Evolutionary conservation across 208 protist genomes (phyloP), one percentile per base, ranked within the genome.

Genomic region (Acanthamoeba divionensis): DNA sequence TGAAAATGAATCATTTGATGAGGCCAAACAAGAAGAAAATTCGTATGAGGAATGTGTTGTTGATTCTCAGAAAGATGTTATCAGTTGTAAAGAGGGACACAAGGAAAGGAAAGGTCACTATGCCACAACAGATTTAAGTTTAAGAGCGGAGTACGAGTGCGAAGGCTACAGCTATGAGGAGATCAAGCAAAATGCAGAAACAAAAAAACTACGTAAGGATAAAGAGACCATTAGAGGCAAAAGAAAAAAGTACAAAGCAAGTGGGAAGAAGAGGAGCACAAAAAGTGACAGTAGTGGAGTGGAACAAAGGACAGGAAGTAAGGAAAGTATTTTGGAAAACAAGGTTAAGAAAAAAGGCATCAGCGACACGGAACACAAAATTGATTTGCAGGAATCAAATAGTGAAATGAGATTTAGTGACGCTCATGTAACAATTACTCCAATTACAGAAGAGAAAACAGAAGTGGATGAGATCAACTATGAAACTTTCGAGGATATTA

Each of bases 241-340:
- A 85, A 71, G 80, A 69, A 69, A 41, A 15, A 71, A 2, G 63
- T 65, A 38, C 36, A 69, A 44, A 69, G 67, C n/a, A 86, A 12
- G 4, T 24, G 29, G 50, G 18, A 41, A 12, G 52, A 87, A 6
- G 52, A 21, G 12, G 38, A 88, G 60, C 3, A 29, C 26, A 52
- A 69, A 5, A 65, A 54, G 80, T 12, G 33, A 10, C 31, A 31
- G 6, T 26, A n/a, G 45, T 24, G 26, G 24, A 33, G 33, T 26
- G 31, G 24, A 38, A 31, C 62, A 15, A 36, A 18, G 4, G 41
- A 44, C 4, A 48, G 31, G 21, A 57, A 21, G 18, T 57, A 21
- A 57, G 18, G 52, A 15, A 21, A 21, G 18, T 21, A 21, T 21
- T 15, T 21, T 15, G 45, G 45, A 13, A 26, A 6, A 10, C 48